A percentile compares a stretch with the other conserved stretches of the same genome.
Conservation (phyloP, 305 asterid genomes). For the Fraxinus xanthoxyloides region DNA sequence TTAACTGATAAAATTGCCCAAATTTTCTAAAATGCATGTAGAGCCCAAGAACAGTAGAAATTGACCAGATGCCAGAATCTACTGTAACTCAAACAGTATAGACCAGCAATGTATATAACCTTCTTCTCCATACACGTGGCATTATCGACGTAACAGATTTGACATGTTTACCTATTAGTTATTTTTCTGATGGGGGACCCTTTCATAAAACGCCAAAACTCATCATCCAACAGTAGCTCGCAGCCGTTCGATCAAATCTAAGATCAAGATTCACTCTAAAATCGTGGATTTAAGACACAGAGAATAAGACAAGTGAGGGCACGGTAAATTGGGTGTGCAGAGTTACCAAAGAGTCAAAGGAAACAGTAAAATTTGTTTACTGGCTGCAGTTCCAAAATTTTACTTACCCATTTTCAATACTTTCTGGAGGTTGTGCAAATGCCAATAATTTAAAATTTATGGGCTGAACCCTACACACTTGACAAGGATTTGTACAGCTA, state of each 20-base stretch:
- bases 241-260: slow-evolving; percentile 5
- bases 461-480: neutral
- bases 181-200: neutral
- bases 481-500: neutral
- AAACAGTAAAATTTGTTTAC: slow-evolving; percentile 32
- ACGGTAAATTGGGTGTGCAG: slow-evolving; percentile 31
- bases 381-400: slow-evolving; percentile 6
- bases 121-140: slow-evolving; percentile 5
- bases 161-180: neutral
- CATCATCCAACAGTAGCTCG: neutral
- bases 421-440: neutral
- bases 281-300: neutral
- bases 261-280: slow-evolving; percentile 19
- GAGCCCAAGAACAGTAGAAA: neutral
- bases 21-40: neutral
- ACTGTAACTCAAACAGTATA: neutral
- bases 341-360: slow-evolving; percentile 35
- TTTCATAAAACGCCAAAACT: slow-evolving; percentile 15
- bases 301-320: neutral
- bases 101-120: neutral
- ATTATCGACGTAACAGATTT: neutral
- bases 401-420: slow-evolving; percentile 16
- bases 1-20: neutral
- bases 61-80: neutral
- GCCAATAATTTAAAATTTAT: no score